Evolutionary conservation across 352 stramenopile genomes (phyloP), one percentile per base, ranked within the genome.

Genomic region (Blastocystis sp.): DNA sequence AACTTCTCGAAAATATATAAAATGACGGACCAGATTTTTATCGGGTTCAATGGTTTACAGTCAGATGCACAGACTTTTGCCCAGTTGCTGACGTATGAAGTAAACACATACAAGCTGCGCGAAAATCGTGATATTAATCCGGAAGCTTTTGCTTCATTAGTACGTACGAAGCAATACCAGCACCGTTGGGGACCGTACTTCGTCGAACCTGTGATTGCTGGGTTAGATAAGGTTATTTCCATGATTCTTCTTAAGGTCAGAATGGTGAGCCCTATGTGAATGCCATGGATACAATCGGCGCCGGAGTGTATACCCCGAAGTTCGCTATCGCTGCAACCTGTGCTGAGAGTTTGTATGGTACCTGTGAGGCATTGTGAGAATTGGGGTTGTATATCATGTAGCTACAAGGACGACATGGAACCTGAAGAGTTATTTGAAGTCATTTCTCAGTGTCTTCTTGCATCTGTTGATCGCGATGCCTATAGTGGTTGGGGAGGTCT

Each of bases 181-280:
- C 99, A 98, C 91, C 93, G 97, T 85, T 99, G 99, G 91, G 97
- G 96, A 30, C 97, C 97, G 69, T 99, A 97, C 93, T 99, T 99
- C 92, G 93, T 97, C 26, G 96, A 99, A 91, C 97, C 97, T 6
- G 93, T 99, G 11, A 96, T 99, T 75, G 97, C 96, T 4, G 97
- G 97, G 4, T 92, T 99, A 16, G 92, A 96, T 87, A 79, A 78
- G 90, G 55, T 81, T 34, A 3, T 82, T 50, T 81, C 43, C 18
- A 76, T 59, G 24, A 26, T 90, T 13, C 7, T 3, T 65, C 43
- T 90, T 47, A 79, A 43, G n/a, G 2, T 9, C 90, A 89, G 78
- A 79, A 89, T 26, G 66, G 66, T 45, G 66, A 65, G 24, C 78
- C 78, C 24, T 89, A 64, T 43, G 63, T 89, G 13, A 53, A 89